Evolutionary conservation across 495 filamentous ascomycete genomes (phyloP).

Genomic region (Elasticomyces elasticus): DNA sequence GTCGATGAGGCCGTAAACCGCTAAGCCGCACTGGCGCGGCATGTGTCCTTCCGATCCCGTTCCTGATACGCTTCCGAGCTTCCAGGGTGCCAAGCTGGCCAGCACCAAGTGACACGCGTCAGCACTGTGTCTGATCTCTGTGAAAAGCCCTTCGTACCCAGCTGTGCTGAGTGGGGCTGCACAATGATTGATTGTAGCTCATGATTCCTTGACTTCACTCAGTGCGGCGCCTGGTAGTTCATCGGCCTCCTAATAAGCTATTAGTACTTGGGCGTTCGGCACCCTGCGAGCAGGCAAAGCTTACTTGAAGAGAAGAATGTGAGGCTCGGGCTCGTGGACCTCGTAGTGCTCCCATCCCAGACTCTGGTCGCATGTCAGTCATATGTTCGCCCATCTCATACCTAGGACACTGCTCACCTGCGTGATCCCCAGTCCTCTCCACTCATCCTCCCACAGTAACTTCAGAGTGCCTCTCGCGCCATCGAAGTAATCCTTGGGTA

Average conservation of each 20-base stretch:
- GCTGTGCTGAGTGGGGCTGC: too few relatives aligned
- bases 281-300: conserved; percentile 22
- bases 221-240: conserved; percentile 54
- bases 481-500: conserved; percentile 93
- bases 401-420: conserved; percentile 48
- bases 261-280: conserved; percentile 12
- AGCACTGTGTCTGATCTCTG: too few relatives aligned
- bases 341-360: conserved; percentile 99
- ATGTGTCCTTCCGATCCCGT: not conserved
- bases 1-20: not conserved
- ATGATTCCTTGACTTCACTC: too few relatives aligned
- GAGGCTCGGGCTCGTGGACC: conserved; percentile 95
- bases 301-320: conserved; percentile 97
- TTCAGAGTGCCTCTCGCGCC: conserved; percentile 83
- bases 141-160: too few relatives aligned
- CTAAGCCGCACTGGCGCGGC: not conserved
- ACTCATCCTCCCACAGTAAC: conserved; percentile 95
- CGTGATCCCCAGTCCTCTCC: conserved; percentile 91
- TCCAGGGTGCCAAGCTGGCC: not conserved
- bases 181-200: too few relatives aligned
- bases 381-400: conserved; percentile 9
- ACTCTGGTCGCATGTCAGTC: conserved; percentile 48
- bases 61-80: not conserved
- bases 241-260: conserved; percentile 59
- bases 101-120: too few relatives aligned